Evolutionary conservation across 2,329 filamentous ascomycete species (phyloP).

Genomic region (Cercospora zeina): DNA sequence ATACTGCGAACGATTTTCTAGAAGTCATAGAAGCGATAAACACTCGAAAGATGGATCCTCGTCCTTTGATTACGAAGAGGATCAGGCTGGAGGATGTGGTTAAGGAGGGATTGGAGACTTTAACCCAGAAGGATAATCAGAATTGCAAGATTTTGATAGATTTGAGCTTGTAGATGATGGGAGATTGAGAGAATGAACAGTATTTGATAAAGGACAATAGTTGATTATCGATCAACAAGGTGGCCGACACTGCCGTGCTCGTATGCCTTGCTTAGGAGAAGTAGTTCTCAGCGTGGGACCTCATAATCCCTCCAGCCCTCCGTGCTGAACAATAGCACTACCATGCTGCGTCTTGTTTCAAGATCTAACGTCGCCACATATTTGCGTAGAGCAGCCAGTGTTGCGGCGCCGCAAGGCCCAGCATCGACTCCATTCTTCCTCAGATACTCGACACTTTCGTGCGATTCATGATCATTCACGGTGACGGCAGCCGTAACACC

Average conservation of each 20-base stretch:
- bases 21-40: slow-evolving; percentile 17
- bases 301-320: slow-evolving; percentile 61
- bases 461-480: slow-evolving; percentile 63
- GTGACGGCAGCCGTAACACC: slow-evolving; percentile 63
- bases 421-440: slow-evolving; percentile 49
- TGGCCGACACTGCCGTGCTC: too few species aligned
- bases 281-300: slow-evolving; percentile 24
- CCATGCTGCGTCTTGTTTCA: slow-evolving; percentile 50
- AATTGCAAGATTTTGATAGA: slow-evolving; percentile 21
- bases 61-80: slow-evolving; percentile 15
- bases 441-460: slow-evolving; percentile 59
- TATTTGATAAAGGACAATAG: neutral
- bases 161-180: slow-evolving; percentile 4
- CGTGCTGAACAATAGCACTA: slow-evolving; percentile 67
- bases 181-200: neutral
- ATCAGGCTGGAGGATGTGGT: slow-evolving; percentile 20
- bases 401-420: slow-evolving; percentile 65
- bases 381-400: slow-evolving; percentile 58
- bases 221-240: neutral
- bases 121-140: slow-evolving; percentile 12
- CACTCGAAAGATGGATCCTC: slow-evolving; percentile 6
- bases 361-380: slow-evolving; percentile 42
- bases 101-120: slow-evolving; percentile 9
- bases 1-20: slow-evolving; percentile 11
- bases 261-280: too few species aligned